phyloP scores from a whole-genome alignment of 768 basidiomycete genomes.

The Flagelloscypha sp. region DNA sequence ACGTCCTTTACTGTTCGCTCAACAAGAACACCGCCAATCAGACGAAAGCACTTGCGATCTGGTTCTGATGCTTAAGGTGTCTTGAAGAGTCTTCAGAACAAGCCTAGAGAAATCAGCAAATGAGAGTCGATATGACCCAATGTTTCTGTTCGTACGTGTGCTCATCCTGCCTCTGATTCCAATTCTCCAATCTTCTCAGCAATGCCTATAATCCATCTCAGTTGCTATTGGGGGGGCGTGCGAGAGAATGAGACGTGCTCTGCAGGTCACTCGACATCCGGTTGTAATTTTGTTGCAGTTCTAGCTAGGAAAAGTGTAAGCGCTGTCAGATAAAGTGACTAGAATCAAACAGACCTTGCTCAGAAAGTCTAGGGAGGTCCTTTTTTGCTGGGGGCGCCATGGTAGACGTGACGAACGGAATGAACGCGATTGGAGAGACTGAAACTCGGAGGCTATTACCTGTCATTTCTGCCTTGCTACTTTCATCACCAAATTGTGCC shows the following conservation, averaged over 20 bases:
- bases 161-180: slow-evolving; percentile 92
- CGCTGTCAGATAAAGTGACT: slow-evolving; percentile 14
- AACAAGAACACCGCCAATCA: slow-evolving; percentile 93
- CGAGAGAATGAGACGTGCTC: too few relatives aligned
- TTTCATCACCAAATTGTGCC: too few relatives aligned
- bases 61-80: slow-evolving; percentile 78
- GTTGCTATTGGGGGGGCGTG: too few relatives aligned
- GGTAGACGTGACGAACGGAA: too few relatives aligned
- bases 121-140: slow-evolving; percentile 15
- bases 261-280: slow-evolving; percentile 85
- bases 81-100: slow-evolving; percentile 80
- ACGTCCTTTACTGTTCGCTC: slow-evolving; percentile 95
- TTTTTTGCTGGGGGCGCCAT: slow-evolving; percentile 57
- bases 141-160: slow-evolving; percentile 87
- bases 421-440: too few relatives aligned
- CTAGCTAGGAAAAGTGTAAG: slow-evolving; percentile 49
- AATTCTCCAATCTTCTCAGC: slow-evolving; percentile 94
- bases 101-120: slow-evolving; percentile 41
- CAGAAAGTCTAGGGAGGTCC: slow-evolving; percentile 50
- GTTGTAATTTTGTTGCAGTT: slow-evolving; percentile 76
- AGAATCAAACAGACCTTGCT: slow-evolving; percentile 53
- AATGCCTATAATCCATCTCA: too few relatives aligned
- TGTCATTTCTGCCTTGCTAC: too few relatives aligned
- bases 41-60: slow-evolving; percentile 89
- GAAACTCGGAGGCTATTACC: too few relatives aligned